Conservation (phyloP, 257 asterid genomes). For the Paraleonurus japonicus region DNA sequence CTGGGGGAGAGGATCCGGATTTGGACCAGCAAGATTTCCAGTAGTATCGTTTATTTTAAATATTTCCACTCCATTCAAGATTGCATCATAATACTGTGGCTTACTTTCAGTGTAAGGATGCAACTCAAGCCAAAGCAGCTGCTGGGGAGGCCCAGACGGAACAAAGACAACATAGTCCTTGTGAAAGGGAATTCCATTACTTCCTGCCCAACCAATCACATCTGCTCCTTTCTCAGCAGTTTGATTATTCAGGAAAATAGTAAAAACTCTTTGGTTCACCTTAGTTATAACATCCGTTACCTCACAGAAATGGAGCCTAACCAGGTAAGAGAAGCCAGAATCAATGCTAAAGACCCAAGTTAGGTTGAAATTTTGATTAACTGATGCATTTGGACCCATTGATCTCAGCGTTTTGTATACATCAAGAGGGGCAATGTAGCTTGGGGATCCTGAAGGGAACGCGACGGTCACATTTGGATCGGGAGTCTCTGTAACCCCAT, state of each 20-base stretch:
- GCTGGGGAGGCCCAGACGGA: conserved; percentile 57
- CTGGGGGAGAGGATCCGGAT: conserved; percentile 62
- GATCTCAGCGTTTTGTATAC: conserved; percentile 44
- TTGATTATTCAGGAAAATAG: conserved; percentile 43
- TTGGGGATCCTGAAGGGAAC: conserved; percentile 35
- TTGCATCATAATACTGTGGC: conserved; percentile 60
- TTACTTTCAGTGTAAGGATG: conserved; percentile 41
- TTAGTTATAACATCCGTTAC: conserved; percentile 33
- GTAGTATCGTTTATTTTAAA: conserved; percentile 56
- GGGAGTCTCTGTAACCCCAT: conserved; percentile 39
- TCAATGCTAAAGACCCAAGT: conserved; percentile 48
- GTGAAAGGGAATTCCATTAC: conserved; percentile 54
- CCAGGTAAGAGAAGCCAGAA: conserved; percentile 51
- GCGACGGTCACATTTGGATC: conserved; percentile 34
- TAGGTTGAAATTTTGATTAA: conserved; percentile 43
- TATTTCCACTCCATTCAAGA: conserved; percentile 82
- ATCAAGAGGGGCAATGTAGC: conserved; percentile 52
- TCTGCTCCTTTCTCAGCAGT: conserved; percentile 48
- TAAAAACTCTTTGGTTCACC: conserved; percentile 46
- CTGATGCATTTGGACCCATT: conserved; percentile 46
- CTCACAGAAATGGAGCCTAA: conserved; percentile 64
- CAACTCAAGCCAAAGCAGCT: conserved; percentile 68
- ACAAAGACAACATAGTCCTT: conserved; percentile 61
- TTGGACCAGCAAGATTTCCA: conserved; percentile 84
- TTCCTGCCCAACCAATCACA: conserved; percentile 48